These are phyloP conservation scores for Colletotrichum orbiculare DNA, from an alignment of 2,329 filamentous ascomycete genomes.

Conservation along the genomic window DNA sequence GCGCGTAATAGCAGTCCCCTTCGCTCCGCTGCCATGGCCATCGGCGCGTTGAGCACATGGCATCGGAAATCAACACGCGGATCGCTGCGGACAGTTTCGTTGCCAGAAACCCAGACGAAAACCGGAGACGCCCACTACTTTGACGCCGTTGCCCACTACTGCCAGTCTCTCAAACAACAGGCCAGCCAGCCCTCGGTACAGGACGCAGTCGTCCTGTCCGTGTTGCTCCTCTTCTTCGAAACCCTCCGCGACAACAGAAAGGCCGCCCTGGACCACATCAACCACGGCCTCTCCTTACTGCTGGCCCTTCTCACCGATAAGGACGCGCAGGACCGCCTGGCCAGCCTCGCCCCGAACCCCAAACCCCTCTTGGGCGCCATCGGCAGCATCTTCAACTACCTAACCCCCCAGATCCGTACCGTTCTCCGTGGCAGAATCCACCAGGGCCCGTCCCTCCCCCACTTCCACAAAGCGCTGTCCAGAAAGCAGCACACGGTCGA, in stretches of 20 bases:
- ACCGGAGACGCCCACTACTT: conserved; percentile 43
- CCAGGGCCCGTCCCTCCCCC: conserved; percentile 40
- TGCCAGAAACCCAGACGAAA: conserved; percentile 1
- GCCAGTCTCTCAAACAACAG: conserved; percentile 46
- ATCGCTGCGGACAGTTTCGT: conserved; percentile 29
- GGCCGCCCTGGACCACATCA: conserved; percentile 48
- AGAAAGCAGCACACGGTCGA: conserved; percentile 40
- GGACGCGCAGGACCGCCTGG: conserved; percentile 27
- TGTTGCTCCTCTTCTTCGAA: conserved; percentile 47
- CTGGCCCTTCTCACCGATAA: conserved; percentile 45
- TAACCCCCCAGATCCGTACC: conserved; percentile 40
- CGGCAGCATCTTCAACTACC: conserved; percentile 40
- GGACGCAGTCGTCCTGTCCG: conserved; percentile 46
- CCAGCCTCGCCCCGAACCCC: conserved; percentile 40
- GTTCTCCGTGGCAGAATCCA: conserved; percentile 40
- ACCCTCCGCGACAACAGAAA: conserved; percentile 44
- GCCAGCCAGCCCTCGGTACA: conserved; percentile 42
- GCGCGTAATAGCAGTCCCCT: conserved; percentile 42
- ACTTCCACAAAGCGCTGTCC: conserved; percentile 38
- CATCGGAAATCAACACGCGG: conserved; percentile 32
- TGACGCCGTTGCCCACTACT: conserved; percentile 49
- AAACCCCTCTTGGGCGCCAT: conserved; percentile 40
- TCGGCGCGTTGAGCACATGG: conserved; percentile 45
- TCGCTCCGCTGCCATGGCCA: conserved; percentile 46
- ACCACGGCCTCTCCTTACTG: conserved; percentile 48